These are phyloP conservation scores for Picochlorum sp. DNA, from an alignment of 139 green algal genomes.

Conservation along the genomic window DNA sequence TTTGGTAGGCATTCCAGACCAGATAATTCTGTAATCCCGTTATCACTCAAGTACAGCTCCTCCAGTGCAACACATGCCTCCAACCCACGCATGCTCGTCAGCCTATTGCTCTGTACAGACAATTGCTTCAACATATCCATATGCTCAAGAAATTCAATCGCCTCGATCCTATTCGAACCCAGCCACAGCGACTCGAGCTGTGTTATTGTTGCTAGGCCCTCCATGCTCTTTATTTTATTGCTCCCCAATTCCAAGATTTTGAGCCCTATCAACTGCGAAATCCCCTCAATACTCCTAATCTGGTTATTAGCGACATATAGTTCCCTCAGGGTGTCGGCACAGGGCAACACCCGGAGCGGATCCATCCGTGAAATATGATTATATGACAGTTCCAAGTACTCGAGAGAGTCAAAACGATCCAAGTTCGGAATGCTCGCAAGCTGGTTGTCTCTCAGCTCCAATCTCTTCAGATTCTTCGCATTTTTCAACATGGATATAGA, in stretches of 20 bases:
- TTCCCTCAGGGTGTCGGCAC: conserved; percentile 40
- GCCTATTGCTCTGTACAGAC: conserved; percentile 61
- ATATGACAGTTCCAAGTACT: conserved; percentile 75
- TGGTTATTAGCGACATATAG: conserved; percentile 87
- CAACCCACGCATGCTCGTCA: conserved; percentile 72
- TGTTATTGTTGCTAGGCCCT: conserved; percentile 40
- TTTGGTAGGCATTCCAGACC: conserved; percentile 44
- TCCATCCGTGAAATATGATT: conserved; percentile 71
- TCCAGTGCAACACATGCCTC: conserved; percentile 52
- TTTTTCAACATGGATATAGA: conserved; percentile 20
- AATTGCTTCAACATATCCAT: conserved; percentile 34
- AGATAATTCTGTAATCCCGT: conserved; percentile 56
- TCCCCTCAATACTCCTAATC: conserved; percentile 41
- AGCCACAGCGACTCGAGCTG: conserved; percentile 85
- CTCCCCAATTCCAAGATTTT: conserved; percentile 81
- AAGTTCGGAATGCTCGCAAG: conserved; percentile 55
- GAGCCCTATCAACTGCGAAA: conserved; percentile 48
- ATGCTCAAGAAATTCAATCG: conserved; percentile 41
- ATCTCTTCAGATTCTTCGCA: conserved; percentile 41
- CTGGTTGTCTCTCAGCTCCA: conserved; percentile 81
- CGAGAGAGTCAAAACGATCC: conserved; percentile 39
- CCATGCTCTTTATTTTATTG: conserved; percentile 74
- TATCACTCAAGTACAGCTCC: conserved; percentile 90
- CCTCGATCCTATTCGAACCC: conserved; percentile 78
- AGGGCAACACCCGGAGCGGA: conserved; percentile 26